These are phyloP conservation scores for Leishmania amazonensis DNA, from an alignment of 208 protist genomes.

Conservation along the genomic window DNA sequence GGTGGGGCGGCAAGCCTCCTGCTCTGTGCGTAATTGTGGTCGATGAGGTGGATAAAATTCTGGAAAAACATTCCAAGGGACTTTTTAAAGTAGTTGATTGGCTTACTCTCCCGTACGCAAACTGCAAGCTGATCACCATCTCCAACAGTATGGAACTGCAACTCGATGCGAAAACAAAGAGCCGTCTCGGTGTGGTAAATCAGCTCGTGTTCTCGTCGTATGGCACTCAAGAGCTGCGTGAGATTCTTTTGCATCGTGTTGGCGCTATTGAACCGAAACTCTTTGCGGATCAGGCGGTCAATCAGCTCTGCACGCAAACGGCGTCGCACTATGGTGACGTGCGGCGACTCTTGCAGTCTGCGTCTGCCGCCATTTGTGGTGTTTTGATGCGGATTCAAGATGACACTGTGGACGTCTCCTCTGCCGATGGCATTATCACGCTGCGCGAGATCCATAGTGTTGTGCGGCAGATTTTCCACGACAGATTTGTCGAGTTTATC, in stretches of 20 bases:
- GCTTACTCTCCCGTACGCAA: conserved; percentile 77
- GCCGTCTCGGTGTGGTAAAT: conserved; percentile 80
- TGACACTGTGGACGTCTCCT: conserved; percentile 16
- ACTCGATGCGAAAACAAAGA: conserved; percentile 85
- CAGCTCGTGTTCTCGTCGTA: conserved; percentile 87
- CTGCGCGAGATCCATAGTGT: conserved; percentile 78
- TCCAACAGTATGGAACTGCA: conserved; percentile 89
- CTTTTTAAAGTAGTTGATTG: conserved; percentile 90
- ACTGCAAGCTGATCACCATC: conserved; percentile 88
- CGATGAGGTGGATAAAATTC: conserved; percentile 89
- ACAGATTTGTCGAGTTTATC: conserved; percentile 89
- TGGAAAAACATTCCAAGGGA: conserved; percentile 79
- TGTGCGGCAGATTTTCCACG: conserved; percentile 87
- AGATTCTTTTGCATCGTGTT: conserved; percentile 71
- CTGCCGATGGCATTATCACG: conserved; percentile 64
- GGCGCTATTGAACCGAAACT: conserved; percentile 65
- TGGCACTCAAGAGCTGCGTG: conserved; percentile 66
- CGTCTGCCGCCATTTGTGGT: conserved; percentile 81
- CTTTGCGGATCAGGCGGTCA: conserved; percentile 81
- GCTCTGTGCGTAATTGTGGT: conserved; percentile 84
- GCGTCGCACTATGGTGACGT: conserved; percentile 91
- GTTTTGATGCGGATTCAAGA: conserved; percentile 83
- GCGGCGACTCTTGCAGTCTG: conserved; percentile 82
- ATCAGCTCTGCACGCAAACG: conserved; percentile 83
- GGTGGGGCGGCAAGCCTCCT: conserved; percentile 44